Percentiles rank a stretch among this genome's conserved stretches.
Evolutionary conservation across 208 protist genomes (phyloP).

Genomic region (Acanthamoeba lenticulata): DNA sequence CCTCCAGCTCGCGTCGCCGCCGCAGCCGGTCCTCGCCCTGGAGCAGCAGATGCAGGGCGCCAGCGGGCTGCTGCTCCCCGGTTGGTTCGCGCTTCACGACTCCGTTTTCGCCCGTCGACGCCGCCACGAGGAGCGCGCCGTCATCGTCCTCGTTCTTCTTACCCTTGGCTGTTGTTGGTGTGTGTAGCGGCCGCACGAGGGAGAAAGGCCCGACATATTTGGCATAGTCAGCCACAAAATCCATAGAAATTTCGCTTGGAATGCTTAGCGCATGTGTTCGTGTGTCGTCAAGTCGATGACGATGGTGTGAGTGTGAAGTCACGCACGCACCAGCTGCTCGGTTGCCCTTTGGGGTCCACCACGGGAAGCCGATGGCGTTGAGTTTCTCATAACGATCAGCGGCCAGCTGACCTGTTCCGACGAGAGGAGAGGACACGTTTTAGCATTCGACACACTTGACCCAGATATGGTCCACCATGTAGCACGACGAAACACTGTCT

Average conservation of each 20-base stretch:
- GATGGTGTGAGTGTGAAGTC: neutral
- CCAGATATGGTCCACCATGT: neutral
- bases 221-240: too few species aligned
- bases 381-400: constrained; percentile 30
- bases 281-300: neutral
- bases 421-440: too few species aligned
- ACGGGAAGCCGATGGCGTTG: constrained; percentile 39
- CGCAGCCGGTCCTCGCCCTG: neutral
- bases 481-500: neutral
- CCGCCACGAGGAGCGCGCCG: neutral
- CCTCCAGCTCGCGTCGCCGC: neutral
- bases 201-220: too few species aligned
- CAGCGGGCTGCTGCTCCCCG: neutral
- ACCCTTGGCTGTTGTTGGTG: neutral
- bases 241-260: too few species aligned
- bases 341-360: constrained; percentile 37
- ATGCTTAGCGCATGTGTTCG: too few species aligned
- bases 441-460: too few species aligned
- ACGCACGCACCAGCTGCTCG: neutral
- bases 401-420: neutral
- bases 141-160: constrained; percentile 4
- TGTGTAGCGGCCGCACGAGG: too few species aligned
- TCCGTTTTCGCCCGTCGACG: neutral
- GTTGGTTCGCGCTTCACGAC: neutral
- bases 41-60: neutral